These are phyloP conservation scores for Linnemannia zychae DNA, from an alignment of 192 early-diverging fungal genomes.

Conservation along the genomic window DNA sequence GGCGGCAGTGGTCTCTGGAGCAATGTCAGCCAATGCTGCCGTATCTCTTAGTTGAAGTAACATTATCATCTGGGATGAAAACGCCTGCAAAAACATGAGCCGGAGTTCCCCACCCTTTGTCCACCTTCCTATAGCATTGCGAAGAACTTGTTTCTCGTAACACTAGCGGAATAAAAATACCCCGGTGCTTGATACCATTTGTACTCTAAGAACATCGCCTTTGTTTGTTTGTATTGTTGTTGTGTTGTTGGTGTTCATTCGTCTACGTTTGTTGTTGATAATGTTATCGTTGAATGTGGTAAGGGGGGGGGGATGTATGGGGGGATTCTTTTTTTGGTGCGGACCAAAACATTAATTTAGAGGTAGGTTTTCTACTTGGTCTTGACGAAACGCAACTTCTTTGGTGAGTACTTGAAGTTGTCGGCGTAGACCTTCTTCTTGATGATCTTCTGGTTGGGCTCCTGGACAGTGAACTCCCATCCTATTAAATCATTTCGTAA, in stretches of 20 bases:
- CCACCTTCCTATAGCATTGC: neutral
- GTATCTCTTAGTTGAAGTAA: constrained; percentile 31
- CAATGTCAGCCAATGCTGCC: constrained; percentile 37
- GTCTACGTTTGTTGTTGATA: neutral
- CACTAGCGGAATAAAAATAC: neutral
- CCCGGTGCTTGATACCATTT: neutral
- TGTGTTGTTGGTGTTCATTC: neutral
- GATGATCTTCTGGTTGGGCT: constrained; percentile 86
- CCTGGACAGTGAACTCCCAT: constrained; percentile 92
- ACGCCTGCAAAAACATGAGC: neutral
- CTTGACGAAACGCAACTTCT: constrained; percentile 83
- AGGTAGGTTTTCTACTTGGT: constrained; percentile 76
- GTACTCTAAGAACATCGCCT: neutral
- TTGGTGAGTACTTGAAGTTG: constrained; percentile 91
- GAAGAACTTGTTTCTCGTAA: neutral
- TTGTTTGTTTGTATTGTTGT: neutral
- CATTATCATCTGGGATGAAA: too few relatives aligned
- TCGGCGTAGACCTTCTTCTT: constrained; percentile 90
- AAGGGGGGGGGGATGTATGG: neutral
- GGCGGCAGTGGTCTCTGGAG: constrained; percentile 21
- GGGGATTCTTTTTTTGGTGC: neutral
- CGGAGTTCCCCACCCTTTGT: neutral
- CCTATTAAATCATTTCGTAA: constrained; percentile 50
- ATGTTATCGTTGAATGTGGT: neutral
- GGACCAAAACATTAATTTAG: neutral